Conservation (phyloP, 176 grass and related monocot species). For the Raddia guianensis region DNA sequence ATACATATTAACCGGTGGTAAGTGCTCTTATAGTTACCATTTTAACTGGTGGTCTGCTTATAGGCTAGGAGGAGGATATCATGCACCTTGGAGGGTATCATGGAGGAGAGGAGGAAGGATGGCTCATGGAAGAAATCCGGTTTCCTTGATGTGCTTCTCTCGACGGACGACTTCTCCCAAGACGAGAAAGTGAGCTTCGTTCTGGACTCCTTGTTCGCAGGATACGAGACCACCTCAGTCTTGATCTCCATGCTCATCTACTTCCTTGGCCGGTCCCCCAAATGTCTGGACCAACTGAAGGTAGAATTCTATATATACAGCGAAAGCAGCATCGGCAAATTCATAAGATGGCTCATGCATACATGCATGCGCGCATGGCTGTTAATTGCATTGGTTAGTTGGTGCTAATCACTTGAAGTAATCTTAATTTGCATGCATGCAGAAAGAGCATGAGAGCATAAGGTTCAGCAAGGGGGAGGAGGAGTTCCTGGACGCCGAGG, state of each 20-base stretch:
- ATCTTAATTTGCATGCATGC: not conserved
- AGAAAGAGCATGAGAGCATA: slow-evolving; percentile 56
- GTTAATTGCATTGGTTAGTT: not conserved
- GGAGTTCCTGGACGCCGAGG: slow-evolving; percentile 46
- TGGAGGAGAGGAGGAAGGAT: slow-evolving; percentile 40
- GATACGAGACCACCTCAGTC: slow-evolving; percentile 66
- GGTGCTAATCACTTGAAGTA: not conserved
- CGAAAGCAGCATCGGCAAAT: not conserved
- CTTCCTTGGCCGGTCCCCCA: slow-evolving; percentile 49
- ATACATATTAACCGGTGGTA: not conserved
- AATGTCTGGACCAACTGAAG: slow-evolving; percentile 43
- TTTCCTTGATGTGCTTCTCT: slow-evolving; percentile 59
- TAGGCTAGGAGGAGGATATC: slow-evolving; percentile 64
- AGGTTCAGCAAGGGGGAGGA: slow-evolving; percentile 42
- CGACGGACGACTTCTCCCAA: slow-evolving; percentile 38
- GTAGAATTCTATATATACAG: slow-evolving; percentile 7
- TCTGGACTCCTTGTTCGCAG: slow-evolving; percentile 57
- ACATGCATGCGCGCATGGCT: not conserved
- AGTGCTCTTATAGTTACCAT: not conserved
- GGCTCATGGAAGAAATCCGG: slow-evolving; percentile 35
- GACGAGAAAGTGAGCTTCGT: slow-evolving; percentile 71
- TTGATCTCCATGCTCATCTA: slow-evolving; percentile 48
- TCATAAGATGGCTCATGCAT: not conserved
- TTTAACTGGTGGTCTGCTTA: not conserved
- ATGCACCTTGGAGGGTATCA: slow-evolving; percentile 43